Percentiles rank a stretch among this genome's conserved stretches.
Conservation (phyloP, 306 rosid genomes). For the Dryas drummondii region DNA sequence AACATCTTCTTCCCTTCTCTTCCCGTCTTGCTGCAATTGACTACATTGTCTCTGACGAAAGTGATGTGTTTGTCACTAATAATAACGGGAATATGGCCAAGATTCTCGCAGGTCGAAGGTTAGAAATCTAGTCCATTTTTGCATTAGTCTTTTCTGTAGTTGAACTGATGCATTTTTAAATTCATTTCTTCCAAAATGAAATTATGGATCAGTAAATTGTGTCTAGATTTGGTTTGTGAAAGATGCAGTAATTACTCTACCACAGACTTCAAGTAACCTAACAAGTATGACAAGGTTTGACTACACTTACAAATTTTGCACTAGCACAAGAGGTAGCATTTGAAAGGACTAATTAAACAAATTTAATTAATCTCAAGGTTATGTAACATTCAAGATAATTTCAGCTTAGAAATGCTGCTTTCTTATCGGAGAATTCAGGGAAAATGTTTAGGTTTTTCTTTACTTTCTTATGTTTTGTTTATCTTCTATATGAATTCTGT, state of each 20-base stretch:
- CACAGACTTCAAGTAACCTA: background rate
- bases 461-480: conserved; percentile 3
- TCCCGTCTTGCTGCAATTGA: conserved; percentile 97
- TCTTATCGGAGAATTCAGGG: no score
- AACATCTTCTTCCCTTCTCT: conserved; percentile 81
- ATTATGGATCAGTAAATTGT: background rate
- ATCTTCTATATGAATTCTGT: background rate
- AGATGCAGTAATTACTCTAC: background rate
- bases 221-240: background rate
- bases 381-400: no score
- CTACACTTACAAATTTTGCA: background rate
- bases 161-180: conserved; percentile 12
- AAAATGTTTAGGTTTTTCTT: background rate
- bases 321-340: background rate
- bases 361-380: background rate
- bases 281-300: background rate
- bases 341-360: background rate
- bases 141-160: background rate
- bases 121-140: conserved; percentile 19
- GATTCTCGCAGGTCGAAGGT: conserved; percentile 98
- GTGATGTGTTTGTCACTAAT: conserved; percentile 94
- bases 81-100: conserved; percentile 99
- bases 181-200: background rate
- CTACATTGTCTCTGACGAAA: conserved; percentile 90
- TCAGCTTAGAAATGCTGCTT: no score